Base-by-base conservation (phyloP, 305 asterid genomes). In the Plantago lanceolata region DNA sequence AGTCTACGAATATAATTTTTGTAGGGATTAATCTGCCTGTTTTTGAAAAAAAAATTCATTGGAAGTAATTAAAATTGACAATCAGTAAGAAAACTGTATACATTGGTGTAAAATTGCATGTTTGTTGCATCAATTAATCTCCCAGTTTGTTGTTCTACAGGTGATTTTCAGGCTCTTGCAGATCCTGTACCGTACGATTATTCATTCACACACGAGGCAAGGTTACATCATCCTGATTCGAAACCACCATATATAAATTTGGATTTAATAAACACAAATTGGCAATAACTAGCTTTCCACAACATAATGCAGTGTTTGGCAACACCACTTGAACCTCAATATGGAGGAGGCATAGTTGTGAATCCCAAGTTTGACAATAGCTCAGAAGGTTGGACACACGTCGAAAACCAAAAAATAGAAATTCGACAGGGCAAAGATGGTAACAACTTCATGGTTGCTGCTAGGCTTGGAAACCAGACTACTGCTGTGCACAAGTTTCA, bases 101-200 rank as follows among this genome's bases (percentile, higher is more conserved):
- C 8, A 37, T 37, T 37, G 44, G 8, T 7, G 44, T 24, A 37
- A 37, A 37, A 37, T 9, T 37, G 44, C 45, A 40, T 35, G 13
- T 3, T 35, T 35, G 5, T 29, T 29, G 4, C 33, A 2, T 29
- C 33, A 5, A 29, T 33, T 7, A 33, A 33, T 33, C 40, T 33
- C 40, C 40, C 40, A 33, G 40, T 5, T 5, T 33, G 40, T 40
- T 56, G 20, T 56, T 16, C 3, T 8, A 13, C 61, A 56, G 61
- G 61, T 11, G 45, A 28, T 56, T 56, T 56, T 14, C 61, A n/a
- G 61, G 61, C 16, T 56, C 61, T 29, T 28, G 61, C 44, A 15
- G 73, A 53, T 62, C 79, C 71, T 18, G 73, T 71, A 70, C 77
- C 75, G 16, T 81, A 81, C 48, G 82, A 81, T 50, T 20, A 78